Evolutionary conservation across 2,329 filamentous ascomycete genomes (phyloP).

Genomic region (Aspergillus intermedius): DNA sequence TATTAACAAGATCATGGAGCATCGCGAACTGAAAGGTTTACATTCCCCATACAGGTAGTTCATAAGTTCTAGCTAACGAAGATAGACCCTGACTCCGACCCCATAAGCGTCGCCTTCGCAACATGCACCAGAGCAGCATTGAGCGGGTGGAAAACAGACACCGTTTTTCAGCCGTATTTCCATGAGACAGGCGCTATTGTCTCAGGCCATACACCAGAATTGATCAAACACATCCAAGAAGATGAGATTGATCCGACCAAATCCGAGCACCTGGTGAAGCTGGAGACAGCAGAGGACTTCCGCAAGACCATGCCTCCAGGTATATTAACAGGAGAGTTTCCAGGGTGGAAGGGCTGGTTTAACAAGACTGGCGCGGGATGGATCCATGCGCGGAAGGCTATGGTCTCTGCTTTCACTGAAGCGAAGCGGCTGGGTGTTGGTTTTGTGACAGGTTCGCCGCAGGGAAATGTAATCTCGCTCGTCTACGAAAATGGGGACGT

Average conservation of each 20-base stretch:
- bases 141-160: constrained; percentile 39
- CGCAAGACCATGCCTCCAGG: constrained; percentile 47
- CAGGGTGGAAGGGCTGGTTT: constrained; percentile 47
- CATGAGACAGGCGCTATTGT: constrained; percentile 40
- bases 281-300: constrained; percentile 44
- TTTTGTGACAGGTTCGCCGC: constrained; percentile 38
- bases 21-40: constrained; percentile 31
- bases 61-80: not conserved
- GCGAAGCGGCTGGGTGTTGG: constrained; percentile 42
- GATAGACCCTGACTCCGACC: constrained; percentile 11
- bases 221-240: constrained; percentile 33
- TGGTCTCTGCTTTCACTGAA: constrained; percentile 42
- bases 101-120: constrained; percentile 15
- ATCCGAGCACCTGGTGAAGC: constrained; percentile 19
- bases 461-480: constrained; percentile 35
- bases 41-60: constrained; percentile 1
- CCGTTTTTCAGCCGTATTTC: constrained; percentile 41
- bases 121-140: constrained; percentile 24
- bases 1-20: constrained; percentile 44
- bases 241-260: constrained; percentile 28
- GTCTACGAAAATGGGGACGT: constrained; percentile 35
- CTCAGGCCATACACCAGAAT: constrained; percentile 36
- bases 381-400: constrained; percentile 48
- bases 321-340: constrained; percentile 45
- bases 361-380: constrained; percentile 41